These are phyloP conservation scores for Trichoderma sp. DNA, from an alignment of 2,329 filamentous ascomycete species.

Conservation along the genomic window DNA sequence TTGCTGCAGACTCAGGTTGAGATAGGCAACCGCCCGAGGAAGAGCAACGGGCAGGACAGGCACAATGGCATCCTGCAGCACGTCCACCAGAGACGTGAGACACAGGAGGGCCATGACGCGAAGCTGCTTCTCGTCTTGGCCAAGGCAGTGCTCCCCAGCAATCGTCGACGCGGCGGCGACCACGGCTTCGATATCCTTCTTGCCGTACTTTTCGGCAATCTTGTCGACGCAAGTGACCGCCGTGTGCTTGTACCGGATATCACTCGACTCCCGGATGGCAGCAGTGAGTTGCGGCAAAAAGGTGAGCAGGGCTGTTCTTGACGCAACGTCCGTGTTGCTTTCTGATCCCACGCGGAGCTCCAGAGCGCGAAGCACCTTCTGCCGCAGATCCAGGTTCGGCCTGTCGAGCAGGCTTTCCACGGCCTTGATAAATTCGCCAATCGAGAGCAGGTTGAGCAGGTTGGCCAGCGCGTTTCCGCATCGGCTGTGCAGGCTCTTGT, in stretches of 20 bases:
- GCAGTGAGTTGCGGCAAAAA: conserved; percentile 79
- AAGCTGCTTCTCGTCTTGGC: conserved; percentile 70
- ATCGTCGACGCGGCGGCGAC: conserved; percentile 75
- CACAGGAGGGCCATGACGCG: conserved; percentile 85
- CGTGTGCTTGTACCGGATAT: conserved; percentile 78
- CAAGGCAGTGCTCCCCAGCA: conserved; percentile 74
- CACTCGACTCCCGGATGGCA: conserved; percentile 72
- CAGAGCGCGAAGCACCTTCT: conserved; percentile 78
- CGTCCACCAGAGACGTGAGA: conserved; percentile 84
- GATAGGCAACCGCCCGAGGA: conserved; percentile 69
- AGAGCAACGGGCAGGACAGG: conserved; percentile 78
- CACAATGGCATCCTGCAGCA: conserved; percentile 82
- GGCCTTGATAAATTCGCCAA: conserved; percentile 84
- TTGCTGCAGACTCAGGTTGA: conserved; percentile 62
- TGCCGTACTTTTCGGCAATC: conserved; percentile 92
- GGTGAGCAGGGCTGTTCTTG: conserved; percentile 70
- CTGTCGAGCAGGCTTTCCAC: conserved; percentile 79
- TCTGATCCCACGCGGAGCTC: conserved; percentile 77
- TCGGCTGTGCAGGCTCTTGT: conserved; percentile 57
- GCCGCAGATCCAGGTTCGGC: conserved; percentile 72
- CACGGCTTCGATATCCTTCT: conserved; percentile 80
- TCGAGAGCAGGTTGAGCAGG: conserved; percentile 81
- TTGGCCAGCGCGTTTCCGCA: conserved; percentile 74
- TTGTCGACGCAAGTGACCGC: conserved; percentile 89
- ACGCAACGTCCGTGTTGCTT: conserved; percentile 66